Percentiles rank a stretch among this genome's conserved stretches.
phyloP scores from a whole-genome alignment of 371 early-diverging fungal genomes.

The Apophysomyces elegans region DNA sequence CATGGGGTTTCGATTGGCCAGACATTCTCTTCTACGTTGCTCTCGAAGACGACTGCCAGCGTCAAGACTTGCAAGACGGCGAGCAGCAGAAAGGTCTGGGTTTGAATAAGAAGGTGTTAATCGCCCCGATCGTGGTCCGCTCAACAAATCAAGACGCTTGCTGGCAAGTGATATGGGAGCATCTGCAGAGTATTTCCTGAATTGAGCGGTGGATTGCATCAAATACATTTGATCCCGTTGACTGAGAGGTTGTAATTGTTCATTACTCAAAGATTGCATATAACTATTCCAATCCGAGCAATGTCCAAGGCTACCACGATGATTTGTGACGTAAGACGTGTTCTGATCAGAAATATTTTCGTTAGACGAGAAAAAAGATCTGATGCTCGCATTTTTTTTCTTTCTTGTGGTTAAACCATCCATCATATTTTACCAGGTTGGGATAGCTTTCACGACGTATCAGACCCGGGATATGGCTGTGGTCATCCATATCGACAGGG shows the following conservation, averaged over 20 bases:
- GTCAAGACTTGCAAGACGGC: conserved; percentile 32
- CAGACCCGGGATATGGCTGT: conserved; percentile 26
- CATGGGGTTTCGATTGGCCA: not conserved
- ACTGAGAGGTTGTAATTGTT: conserved; percentile 11
- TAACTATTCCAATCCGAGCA: conserved; percentile 25
- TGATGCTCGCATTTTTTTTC: too few species aligned
- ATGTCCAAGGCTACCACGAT: conserved; percentile 23
- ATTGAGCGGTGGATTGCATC: conserved; percentile 15
- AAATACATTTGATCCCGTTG: conserved; percentile 15
- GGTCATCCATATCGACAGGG: conserved; percentile 11
- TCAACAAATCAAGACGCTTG: conserved; percentile 31
- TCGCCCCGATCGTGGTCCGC: conserved; percentile 21
- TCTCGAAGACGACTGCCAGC: conserved; percentile 18
- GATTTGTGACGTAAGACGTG: conserved; percentile 46
- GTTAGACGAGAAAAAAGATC: conserved; percentile 27
- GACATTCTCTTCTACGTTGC: conserved; percentile 8
- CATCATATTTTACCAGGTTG: conserved; percentile 30
- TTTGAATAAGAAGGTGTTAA: conserved; percentile 48
- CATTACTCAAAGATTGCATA: conserved; percentile 14
- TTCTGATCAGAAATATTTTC: conserved; percentile 40
- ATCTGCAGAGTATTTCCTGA: conserved; percentile 38
- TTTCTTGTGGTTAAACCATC: too few species aligned
- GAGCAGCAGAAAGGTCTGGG: conserved; percentile 42
- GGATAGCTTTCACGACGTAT: conserved; percentile 45
- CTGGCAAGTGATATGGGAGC: conserved; percentile 26